Base-by-base conservation (phyloP, 805 yeast species). In the Kluyveromyces nonfermentans region DNA sequence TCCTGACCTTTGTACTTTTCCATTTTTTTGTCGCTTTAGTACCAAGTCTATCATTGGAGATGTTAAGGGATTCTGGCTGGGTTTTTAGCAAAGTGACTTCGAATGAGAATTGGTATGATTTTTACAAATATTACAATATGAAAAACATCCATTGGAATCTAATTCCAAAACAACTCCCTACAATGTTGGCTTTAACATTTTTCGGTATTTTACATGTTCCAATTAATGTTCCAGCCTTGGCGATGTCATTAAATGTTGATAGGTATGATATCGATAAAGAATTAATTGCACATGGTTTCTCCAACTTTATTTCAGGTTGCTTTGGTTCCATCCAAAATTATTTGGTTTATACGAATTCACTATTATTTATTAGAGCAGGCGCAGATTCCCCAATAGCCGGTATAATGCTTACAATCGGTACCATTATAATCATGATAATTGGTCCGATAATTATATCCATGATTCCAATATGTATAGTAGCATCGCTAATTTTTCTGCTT, bases 201-300 rank as follows among this genome's bases (percentile, higher is more conserved):
- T 93, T 93, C 57, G 98, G 98, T 10, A 83, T 93, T 33, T 67
- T 93, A 44, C 98, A 93, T 56, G 98, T 93, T 9, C 98, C 98
- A 4, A 93, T 93, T 47, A 93, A 93, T 60, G 97, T 93, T 12
- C 98, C 98, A 1, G 97, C 98, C 0, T 71, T 93, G 38, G 97
- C 97, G 0, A 93, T 89, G 15, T 83, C 95, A 5, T 75, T 86
- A 1, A 85, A 86, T 3, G 82, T 85, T 74, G 93, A 85, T 62
- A 66, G 72, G 37, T 77, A 85, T 51, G 95, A 89, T 59, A 95
- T 93, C 34, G 95, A 93, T 62, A 73, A 89, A 46, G 98, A 93
- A 64, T 73, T 93, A 46, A 82, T 90, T 28, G 97, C 97, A 0
- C 98, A 93, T 64, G 98, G 98, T 3, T 74, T 82, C 47, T 85